Conservation (phyloP, 2,329 filamentous ascomycete species). For the Claviceps lovelessii region DNA sequence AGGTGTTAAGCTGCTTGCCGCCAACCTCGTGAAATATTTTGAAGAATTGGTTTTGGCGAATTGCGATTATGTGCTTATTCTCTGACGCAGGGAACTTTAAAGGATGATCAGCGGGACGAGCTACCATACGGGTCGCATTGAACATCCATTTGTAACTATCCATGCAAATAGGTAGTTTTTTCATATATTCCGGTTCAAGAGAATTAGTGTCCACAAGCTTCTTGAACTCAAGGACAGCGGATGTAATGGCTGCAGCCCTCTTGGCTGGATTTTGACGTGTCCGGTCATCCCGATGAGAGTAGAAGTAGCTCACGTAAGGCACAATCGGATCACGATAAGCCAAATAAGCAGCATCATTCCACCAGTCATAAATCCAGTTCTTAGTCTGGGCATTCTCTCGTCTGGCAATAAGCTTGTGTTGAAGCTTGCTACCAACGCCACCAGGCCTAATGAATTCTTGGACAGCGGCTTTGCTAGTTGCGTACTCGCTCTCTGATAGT, state of each 20-base stretch:
- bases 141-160: constrained; percentile 99
- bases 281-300: constrained; percentile 91
- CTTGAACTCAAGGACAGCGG: constrained; percentile 84
- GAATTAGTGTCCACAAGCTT: constrained; percentile 69
- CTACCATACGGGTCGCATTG: constrained; percentile 77
- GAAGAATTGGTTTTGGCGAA: constrained; percentile 96
- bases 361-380: constrained; percentile 98
- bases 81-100: constrained; percentile 62
- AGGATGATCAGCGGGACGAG: constrained; percentile 67
- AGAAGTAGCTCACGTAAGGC: constrained; percentile 98
- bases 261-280: constrained; percentile 76
- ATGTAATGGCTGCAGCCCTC: constrained; percentile 81
- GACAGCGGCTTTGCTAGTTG: constrained; percentile 66
- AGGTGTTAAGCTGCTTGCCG: constrained; percentile 73
- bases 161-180: constrained; percentile 94
- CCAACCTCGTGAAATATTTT: constrained; percentile 72
- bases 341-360: constrained; percentile 91
- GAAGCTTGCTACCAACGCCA: constrained; percentile 66
- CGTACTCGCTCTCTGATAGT: constrained; percentile 52
- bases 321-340: constrained; percentile 89
- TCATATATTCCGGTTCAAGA: constrained; percentile 97
- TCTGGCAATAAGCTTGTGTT: constrained; percentile 71
- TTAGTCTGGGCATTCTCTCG: constrained; percentile 66
- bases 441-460: constrained; percentile 81
- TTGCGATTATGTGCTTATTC: constrained; percentile 75